Evolutionary conservation across 306 rosid species (phyloP).

Genomic region (Comarum palustre): DNA sequence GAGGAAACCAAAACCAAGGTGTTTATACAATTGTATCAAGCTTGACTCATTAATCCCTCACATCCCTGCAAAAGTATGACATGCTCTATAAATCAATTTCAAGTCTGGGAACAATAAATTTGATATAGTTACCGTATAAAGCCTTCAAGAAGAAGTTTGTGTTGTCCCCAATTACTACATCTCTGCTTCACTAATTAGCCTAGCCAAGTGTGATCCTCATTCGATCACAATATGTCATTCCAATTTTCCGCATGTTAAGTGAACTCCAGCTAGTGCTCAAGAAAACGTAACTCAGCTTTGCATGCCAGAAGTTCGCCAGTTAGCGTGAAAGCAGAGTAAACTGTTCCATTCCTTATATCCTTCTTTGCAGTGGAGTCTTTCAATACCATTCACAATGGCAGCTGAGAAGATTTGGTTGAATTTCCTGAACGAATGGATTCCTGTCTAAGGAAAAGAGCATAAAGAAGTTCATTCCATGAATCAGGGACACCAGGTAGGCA

Average conservation of each 20-base stretch:
- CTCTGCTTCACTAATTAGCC: not conserved
- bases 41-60: not conserved
- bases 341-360: not conserved
- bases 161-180: not conserved
- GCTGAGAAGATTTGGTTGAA: conserved; percentile 28
- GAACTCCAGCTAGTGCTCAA: not conserved
- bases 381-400: conserved; percentile 19
- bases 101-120: not conserved
- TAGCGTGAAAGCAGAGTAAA: conserved; percentile 19
- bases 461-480: conserved; percentile 84
- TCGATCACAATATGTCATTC: not conserved
- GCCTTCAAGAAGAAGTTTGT: not conserved
- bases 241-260: not conserved
- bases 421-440: conserved; percentile 23
- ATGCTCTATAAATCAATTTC: not conserved
- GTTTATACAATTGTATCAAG: not conserved
- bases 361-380: conserved; percentile 23
- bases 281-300: conserved; percentile 23
- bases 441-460: conserved; percentile 59
- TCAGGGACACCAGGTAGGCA: conserved; percentile 96
- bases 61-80: conserved; percentile 1
- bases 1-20: not conserved
- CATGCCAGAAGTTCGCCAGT: conserved; percentile 7
- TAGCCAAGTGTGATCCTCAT: not conserved
- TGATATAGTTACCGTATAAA: not conserved